Percentiles rank a stretch among this genome's conserved stretches.
Evolutionary conservation across 208 protist species (phyloP).

Genomic region (Strigomonas culicis): DNA sequence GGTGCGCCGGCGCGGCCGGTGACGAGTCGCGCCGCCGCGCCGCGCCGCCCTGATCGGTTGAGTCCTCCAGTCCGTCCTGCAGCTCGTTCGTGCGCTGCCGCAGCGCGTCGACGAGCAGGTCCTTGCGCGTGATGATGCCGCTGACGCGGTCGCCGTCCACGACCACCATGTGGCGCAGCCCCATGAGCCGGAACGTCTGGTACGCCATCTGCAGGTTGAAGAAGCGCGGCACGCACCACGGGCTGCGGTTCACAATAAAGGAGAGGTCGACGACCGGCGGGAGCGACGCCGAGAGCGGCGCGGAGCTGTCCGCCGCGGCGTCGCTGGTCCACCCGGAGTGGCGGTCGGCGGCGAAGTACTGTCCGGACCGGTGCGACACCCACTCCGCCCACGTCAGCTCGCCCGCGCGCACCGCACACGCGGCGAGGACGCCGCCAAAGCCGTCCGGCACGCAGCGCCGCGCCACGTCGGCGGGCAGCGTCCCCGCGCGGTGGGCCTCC

Average conservation of each 20-base stretch:
- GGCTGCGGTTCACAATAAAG: constrained; percentile 86
- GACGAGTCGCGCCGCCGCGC: not conserved
- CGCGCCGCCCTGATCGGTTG: not conserved
- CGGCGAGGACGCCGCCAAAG: constrained; percentile 38
- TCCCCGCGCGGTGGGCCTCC: too few species aligned
- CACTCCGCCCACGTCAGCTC: constrained; percentile 76
- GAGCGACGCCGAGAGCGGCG: constrained; percentile 19
- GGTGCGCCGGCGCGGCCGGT: too few species aligned
- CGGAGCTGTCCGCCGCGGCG: constrained; percentile 7
- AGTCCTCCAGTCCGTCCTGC: constrained; percentile 19
- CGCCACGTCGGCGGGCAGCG: not conserved
- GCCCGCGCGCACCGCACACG: constrained; percentile 41
- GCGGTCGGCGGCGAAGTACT: constrained; percentile 49
- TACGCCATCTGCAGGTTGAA: constrained; percentile 88
- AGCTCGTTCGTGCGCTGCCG: constrained; percentile 46
- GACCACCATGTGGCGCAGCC: constrained; percentile 92
- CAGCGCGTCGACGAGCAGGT: constrained; percentile 76
- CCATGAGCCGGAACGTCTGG: constrained; percentile 90
- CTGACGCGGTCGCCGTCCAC: constrained; percentile 76
- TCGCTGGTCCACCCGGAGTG: constrained; percentile 34
- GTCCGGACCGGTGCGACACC: constrained; percentile 60
- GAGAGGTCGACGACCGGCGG: constrained; percentile 68
- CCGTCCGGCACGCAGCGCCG: constrained; percentile 17
- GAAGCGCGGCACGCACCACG: constrained; percentile 83
- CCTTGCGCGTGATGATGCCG: constrained; percentile 93